These are phyloP conservation scores for Verticillium alfalfae DNA, from an alignment of 2,329 filamentous ascomycete species.

Conservation along the genomic window DNA sequence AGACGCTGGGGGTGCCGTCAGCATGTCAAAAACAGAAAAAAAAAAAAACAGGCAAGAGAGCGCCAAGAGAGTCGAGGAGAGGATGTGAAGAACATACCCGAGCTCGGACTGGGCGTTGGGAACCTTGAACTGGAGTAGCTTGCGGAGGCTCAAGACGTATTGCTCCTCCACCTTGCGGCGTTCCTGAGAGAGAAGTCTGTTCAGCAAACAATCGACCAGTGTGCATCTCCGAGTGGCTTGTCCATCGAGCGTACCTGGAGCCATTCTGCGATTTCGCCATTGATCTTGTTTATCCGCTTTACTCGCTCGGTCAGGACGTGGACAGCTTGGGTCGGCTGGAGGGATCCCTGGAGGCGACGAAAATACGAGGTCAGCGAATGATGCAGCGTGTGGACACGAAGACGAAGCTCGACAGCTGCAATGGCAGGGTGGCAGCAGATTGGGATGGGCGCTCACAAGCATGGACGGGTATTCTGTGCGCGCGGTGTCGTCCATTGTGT, in stretches of 20 bases:
- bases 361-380: slow-evolving; percentile 6
- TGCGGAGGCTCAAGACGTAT: slow-evolving; percentile 78
- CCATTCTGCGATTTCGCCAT: slow-evolving; percentile 92
- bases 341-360: slow-evolving; percentile 55
- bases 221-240: not conserved
- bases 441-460: slow-evolving; percentile 61
- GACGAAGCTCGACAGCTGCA: too few species aligned
- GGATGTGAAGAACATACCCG: slow-evolving; percentile 56
- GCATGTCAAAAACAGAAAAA: slow-evolving; percentile 1
- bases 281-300: slow-evolving; percentile 78
- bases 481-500: slow-evolving; percentile 67
- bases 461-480: slow-evolving; percentile 89
- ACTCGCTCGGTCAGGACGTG: slow-evolving; percentile 80
- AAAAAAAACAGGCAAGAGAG: not conserved
- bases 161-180: slow-evolving; percentile 85
- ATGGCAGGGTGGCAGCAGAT: slow-evolving; percentile 1
- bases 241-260: slow-evolving; percentile 62
- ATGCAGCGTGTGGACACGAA: not conserved
- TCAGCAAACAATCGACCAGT: not conserved
- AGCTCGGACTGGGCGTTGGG: slow-evolving; percentile 75
- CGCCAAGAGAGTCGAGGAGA: too few species aligned
- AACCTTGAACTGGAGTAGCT: slow-evolving; percentile 68
- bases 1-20: slow-evolving; percentile 57
- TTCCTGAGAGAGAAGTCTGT: slow-evolving; percentile 54
- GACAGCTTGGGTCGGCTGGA: slow-evolving; percentile 79